Base-by-base conservation (phyloP, 306 rosid genomes). In the Lathyrus sativus region DNA sequence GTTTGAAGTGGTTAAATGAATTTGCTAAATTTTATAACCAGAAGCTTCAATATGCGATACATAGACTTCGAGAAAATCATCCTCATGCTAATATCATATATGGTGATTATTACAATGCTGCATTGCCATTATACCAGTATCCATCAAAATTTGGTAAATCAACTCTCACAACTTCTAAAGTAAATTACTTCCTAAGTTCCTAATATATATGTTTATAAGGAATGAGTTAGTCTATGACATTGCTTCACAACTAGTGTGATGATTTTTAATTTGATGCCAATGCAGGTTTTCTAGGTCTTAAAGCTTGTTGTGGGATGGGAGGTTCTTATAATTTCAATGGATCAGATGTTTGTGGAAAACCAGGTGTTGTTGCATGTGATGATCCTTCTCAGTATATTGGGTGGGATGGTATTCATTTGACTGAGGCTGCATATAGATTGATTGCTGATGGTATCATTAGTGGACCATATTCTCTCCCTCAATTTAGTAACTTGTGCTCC, bases 321-420 rank as follows among this genome's bases (percentile, higher is more conserved):
- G 70, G 84, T 8, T 42, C 63, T 6, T 83, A 76, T 65, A 71
- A 82, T 64, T 82, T 0, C 49, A 79, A 76, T 18, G 1, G 3
- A 62, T 39, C 82, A 26, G 12, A 1, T 6, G 0, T 0, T 7
- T 82, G 85, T 70, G 81, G 81, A 0, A 5, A 6, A 7, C 44
- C 58, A 53, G 42, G 53, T 0, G 73, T 17, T 26, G 18, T 3
- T 41, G 72, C 42, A 11, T 85, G 87, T 69, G 85, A 75, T 31
- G 82, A 82, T 39, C 87, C 87, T 48, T 82, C 82, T 2, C 53
- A 77, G 55, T 62, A 68, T 69, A 82, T 78, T 59, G 48, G 71
- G 3, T 85, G 90, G 87, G 87, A 85, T 77, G 83, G 87, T 45
- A 4, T 81, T 48, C 91, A 87, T 72, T 80, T 86, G 45, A 87